phyloP scores from a whole-genome alignment of 2,329 filamentous ascomycete species.

The Sphaerulina populicola region DNA sequence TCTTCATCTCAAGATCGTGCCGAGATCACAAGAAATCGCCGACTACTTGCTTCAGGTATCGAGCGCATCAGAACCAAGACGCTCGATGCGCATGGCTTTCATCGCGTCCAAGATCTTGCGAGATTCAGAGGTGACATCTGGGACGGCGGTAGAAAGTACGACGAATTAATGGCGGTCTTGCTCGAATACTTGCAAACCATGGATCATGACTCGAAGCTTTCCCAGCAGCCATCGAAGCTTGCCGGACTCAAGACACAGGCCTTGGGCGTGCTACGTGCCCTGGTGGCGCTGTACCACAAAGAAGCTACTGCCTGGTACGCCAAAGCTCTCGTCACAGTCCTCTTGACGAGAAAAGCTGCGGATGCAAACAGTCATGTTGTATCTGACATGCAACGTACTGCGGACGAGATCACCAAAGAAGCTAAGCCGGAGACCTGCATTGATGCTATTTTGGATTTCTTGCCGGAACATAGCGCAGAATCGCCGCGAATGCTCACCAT shows the following conservation, averaged over 20 bases:
- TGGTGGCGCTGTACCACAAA: constrained; percentile 59
- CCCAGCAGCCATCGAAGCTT: constrained; percentile 35
- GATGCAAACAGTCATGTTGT: constrained; percentile 59
- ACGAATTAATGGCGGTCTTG: constrained; percentile 57
- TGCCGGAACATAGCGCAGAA: constrained; percentile 27
- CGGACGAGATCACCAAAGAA: constrained; percentile 60
- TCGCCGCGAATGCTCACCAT: constrained; percentile 45
- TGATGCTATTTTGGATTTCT: constrained; percentile 33
- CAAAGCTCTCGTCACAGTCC: constrained; percentile 57
- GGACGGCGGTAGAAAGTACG: constrained; percentile 60
- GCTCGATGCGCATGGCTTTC: constrained; percentile 74
- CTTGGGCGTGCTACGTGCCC: constrained; percentile 62
- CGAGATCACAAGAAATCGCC: constrained; percentile 41
- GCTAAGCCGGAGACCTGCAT: constrained; percentile 49
- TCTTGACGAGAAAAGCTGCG: constrained; percentile 57
- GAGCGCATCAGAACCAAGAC: constrained; percentile 61
- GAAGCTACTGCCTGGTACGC: constrained; percentile 60
- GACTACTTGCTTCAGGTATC: constrained; percentile 66
- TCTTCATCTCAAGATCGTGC: constrained; percentile 33
- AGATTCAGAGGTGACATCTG: constrained; percentile 56
- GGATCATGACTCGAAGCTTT: constrained; percentile 37
- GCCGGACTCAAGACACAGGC: constrained; percentile 61
- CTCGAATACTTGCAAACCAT: constrained; percentile 61
- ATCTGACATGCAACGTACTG: constrained; percentile 63
- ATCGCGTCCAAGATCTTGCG: constrained; percentile 66